Conservation (phyloP, 1,139 yeast species). For the Candida labiduridarum region DNA sequence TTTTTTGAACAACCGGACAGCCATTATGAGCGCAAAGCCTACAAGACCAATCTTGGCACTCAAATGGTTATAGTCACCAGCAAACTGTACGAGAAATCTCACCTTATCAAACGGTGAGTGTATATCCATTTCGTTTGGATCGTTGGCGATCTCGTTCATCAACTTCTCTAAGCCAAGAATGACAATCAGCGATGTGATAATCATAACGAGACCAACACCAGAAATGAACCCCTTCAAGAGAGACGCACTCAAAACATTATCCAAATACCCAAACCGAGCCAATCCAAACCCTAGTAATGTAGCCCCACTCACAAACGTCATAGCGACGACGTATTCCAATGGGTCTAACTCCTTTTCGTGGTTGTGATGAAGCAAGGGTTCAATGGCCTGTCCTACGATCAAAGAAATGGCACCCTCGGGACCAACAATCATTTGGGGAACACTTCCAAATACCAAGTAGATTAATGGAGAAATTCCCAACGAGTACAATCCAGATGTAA, state of each 20-base stretch:
- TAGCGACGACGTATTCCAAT: constrained; percentile 67
- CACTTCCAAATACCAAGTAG: constrained; percentile 84
- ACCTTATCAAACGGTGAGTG: constrained; percentile 80
- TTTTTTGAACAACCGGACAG: constrained; percentile 46
- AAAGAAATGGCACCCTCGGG: constrained; percentile 95
- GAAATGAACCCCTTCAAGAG: constrained; percentile 86
- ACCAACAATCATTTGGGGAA: constrained; percentile 95
- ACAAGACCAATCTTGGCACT: constrained; percentile 55
- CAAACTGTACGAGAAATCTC: constrained; percentile 49
- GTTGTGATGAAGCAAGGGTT: constrained; percentile 59
- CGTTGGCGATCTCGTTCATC: constrained; percentile 33
- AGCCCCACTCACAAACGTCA: constrained; percentile 79
- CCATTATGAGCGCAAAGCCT: constrained; percentile 48
- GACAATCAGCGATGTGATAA: constrained; percentile 72
- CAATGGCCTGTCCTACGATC: constrained; percentile 91
- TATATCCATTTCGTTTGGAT: constrained; percentile 51
- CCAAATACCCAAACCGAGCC: constrained; percentile 83
- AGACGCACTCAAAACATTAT: constrained; percentile 82
- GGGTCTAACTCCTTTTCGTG: constrained; percentile 49
- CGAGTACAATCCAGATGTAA: constrained; percentile 81
- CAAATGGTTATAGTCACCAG: constrained; percentile 46
- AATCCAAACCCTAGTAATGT: constrained; percentile 76
- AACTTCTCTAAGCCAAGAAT: constrained; percentile 65
- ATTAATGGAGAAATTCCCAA: constrained; percentile 82
- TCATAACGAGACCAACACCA: constrained; percentile 92